Evolutionary conservation across 306 rosid genomes (phyloP).

Genomic region (Trifolium dubium): DNA sequence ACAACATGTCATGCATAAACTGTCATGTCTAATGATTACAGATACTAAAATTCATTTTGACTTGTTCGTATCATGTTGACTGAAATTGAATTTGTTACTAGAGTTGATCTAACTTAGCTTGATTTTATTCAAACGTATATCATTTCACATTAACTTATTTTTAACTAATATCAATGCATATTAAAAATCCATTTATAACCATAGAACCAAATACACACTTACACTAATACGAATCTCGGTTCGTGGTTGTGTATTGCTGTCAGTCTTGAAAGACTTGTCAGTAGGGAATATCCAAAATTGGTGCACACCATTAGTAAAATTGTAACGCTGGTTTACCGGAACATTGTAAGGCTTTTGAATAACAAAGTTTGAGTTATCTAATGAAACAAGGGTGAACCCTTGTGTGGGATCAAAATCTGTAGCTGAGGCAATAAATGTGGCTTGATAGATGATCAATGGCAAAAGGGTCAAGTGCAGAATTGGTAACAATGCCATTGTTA

Average conservation of each 20-base stretch:
- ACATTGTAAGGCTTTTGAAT: slow-evolving; percentile 50
- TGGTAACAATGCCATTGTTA: slow-evolving; percentile 32
- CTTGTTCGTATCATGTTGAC: no score
- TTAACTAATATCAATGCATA: neutral
- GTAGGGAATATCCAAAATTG: slow-evolving; percentile 42
- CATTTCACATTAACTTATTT: neutral
- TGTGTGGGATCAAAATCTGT: slow-evolving; percentile 33
- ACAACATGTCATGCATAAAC: no score
- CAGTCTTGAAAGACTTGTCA: slow-evolving; percentile 38
- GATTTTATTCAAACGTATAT: no score
- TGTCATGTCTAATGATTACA: no score
- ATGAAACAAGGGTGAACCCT: slow-evolving; percentile 41
- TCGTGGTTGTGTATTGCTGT: slow-evolving; percentile 43
- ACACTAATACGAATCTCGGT: slow-evolving; percentile 48
- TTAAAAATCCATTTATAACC: no score
- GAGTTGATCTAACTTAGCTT: no score
- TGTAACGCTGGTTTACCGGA: slow-evolving; percentile 36
- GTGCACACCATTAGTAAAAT: slow-evolving; percentile 46
- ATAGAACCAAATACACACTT: neutral
- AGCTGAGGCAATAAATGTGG: neutral
- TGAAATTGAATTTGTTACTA: no score
- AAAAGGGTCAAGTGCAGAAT: slow-evolving; percentile 27
- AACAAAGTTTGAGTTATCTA: slow-evolving; percentile 34
- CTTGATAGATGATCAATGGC: slow-evolving; percentile 23
- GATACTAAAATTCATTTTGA: no score